Evolutionary conservation across 805 yeast species (phyloP).

Genomic region (Zygotorulaspora florentina): DNA sequence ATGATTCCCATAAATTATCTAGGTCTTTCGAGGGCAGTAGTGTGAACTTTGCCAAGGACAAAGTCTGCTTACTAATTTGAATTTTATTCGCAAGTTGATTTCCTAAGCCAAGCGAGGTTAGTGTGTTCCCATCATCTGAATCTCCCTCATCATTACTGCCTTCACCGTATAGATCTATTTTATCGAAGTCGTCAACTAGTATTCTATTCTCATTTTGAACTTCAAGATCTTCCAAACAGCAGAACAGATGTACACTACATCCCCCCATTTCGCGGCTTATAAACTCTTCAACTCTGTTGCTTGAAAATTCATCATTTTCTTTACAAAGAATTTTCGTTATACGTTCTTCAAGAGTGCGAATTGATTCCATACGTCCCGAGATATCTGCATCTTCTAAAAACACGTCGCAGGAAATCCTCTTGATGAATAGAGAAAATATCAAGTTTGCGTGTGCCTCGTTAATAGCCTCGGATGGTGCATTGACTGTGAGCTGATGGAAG

Average conservation of each 20-base stretch:
- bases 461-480: constrained; percentile 7
- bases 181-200: constrained; percentile 29
- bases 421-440: constrained; percentile 26
- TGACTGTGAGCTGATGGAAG: constrained; percentile 18
- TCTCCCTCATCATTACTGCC: constrained; percentile 11
- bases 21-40: constrained; percentile 31
- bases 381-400: constrained; percentile 6
- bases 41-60: constrained; percentile 17
- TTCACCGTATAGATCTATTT: constrained; percentile 26
- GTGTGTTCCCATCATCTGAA: constrained; percentile 17
- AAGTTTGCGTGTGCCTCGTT: constrained; percentile 26
- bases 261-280: neutral
- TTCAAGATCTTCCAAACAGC: constrained; percentile 15
- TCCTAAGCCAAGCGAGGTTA: constrained; percentile 1
- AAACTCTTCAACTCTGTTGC: neutral
- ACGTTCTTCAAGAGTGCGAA: constrained; percentile 15
- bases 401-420: constrained; percentile 18
- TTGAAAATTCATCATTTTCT: neutral
- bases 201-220: constrained; percentile 4
- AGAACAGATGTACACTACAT: constrained; percentile 12
- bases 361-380: constrained; percentile 5
- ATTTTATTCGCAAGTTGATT: constrained; percentile 5
- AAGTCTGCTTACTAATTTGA: constrained; percentile 19
- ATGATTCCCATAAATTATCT: constrained; percentile 37
- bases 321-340: neutral